These are phyloP conservation scores for Saccharomyces hybrid DNA, from an alignment of 1,139 yeast genomes.

Conservation along the genomic window DNA sequence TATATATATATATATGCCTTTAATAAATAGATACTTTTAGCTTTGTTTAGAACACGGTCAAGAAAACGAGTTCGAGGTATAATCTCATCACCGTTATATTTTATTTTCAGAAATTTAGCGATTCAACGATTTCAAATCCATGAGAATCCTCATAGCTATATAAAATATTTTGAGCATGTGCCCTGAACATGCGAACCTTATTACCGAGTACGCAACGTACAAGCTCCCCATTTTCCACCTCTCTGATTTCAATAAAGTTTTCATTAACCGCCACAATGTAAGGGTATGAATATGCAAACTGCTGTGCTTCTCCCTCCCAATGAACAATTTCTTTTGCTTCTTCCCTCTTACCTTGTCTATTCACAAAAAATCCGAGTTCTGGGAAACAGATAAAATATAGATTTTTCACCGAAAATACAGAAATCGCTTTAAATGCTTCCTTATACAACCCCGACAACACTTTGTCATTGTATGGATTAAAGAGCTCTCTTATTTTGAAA, in stretches of 20 bases:
- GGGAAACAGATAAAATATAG: conserved; percentile 51
- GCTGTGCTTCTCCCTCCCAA: conserved; percentile 91
- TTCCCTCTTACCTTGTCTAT: conserved; percentile 88
- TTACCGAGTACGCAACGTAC: conserved; percentile 83
- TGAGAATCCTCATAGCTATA: conserved; percentile 81
- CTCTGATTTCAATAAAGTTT: conserved; percentile 79
- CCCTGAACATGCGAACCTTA: conserved; percentile 74
- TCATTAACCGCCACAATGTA: conserved; percentile 80
- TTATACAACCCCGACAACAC: neutral
- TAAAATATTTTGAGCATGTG: conserved; percentile 81
- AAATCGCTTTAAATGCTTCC: neutral
- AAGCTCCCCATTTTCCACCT: conserved; percentile 73
- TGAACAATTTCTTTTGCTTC: conserved; percentile 83
- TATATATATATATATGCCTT: neutral
- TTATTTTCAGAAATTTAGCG: conserved; percentile 60
- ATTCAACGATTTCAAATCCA: conserved; percentile 80
- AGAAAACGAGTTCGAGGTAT: neutral
- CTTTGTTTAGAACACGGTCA: neutral
- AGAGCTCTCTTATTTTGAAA: neutral
- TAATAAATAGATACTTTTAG: neutral
- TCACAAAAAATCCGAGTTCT: conserved; percentile 84
- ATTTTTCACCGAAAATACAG: neutral
- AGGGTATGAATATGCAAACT: conserved; percentile 84
- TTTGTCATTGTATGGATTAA: neutral
- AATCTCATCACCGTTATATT: conserved; percentile 18